These are phyloP conservation scores for Blastocrithidia nonstop DNA, from an alignment of 208 protist species.

Conservation along the genomic window DNA sequence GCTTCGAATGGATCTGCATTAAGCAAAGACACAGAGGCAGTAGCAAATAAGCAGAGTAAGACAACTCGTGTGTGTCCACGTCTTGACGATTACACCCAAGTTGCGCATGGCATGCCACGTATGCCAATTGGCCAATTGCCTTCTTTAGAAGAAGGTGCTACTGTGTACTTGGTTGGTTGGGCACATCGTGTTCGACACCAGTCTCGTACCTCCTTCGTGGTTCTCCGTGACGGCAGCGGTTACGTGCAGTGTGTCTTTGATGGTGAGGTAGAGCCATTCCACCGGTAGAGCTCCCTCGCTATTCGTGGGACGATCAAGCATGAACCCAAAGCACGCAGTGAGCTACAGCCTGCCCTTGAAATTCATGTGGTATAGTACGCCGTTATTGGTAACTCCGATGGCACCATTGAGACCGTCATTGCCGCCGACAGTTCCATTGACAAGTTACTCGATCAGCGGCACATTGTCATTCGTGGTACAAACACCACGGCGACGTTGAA, in stretches of 20 bases:
- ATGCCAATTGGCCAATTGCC: slow-evolving; percentile 34
- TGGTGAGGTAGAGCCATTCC: slow-evolving; percentile 51
- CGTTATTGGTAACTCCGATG: slow-evolving; percentile 70
- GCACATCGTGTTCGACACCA: slow-evolving; percentile 89
- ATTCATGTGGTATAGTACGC: slow-evolving; percentile 79
- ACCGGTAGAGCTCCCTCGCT: slow-evolving; percentile 75
- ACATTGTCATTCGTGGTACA: slow-evolving; percentile 90
- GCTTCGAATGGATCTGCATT: slow-evolving; percentile 2
- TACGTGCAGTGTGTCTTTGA: slow-evolving; percentile 93
- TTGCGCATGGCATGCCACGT: slow-evolving; percentile 23
- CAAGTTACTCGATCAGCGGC: slow-evolving; percentile 89
- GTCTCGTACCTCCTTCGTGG: slow-evolving; percentile 92
- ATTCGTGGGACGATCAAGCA: slow-evolving; percentile 51
- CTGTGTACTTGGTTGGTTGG: slow-evolving; percentile 90
- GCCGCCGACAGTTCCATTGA: slow-evolving; percentile 86
- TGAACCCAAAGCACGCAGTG: slow-evolving; percentile 72
- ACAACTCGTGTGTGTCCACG: slow-evolving; percentile 16
- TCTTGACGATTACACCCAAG: slow-evolving; percentile 27
- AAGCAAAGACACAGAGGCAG: slow-evolving; percentile 6
- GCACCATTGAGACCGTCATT: slow-evolving; percentile 78
- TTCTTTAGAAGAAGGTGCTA: slow-evolving; percentile 19
- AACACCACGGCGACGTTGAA: slow-evolving; percentile 80
- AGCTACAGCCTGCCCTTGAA: slow-evolving; percentile 70
- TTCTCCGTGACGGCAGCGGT: slow-evolving; percentile 92
- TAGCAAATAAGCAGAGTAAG: too few relatives aligned